Evolutionary conservation across 2,329 filamentous ascomycete genomes (phyloP), one percentile per base, ranked within the genome.

Genomic region (Fusarium dimerum): DNA sequence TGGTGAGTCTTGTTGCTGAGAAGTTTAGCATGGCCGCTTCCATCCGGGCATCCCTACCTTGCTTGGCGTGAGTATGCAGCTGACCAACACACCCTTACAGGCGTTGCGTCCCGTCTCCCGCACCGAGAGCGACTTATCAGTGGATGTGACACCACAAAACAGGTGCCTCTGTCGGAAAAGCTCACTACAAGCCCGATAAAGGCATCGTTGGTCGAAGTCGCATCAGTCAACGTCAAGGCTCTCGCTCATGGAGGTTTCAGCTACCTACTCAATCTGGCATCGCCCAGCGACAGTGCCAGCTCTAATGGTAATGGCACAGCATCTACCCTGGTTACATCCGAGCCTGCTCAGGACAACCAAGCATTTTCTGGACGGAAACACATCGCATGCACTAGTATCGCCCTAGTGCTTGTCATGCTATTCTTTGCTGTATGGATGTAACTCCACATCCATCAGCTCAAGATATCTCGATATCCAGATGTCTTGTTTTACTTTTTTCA

Each of bases 281-380:
- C 79, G 45, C 96, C 88, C 68, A 82, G 92, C 72, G 96, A 96
- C 69, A 80, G 89, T 2, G 84, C 91, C 11, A 91, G 89, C 43
- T 89, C 95, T 64, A 81, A 96, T 53, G 92, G 91, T 59, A 96
- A 96, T 67, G 92, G 96, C 71, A 88, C 94, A 54, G 85, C 96
- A 64, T 88, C 87, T 40, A 77, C 91, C 3, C 96, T 87, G 68
- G 85, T 95, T 74, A 92, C 95, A 72, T 87, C 90, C 45, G 89
- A 79, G 47, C 79, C 82, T 2, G 80, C 74, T 2, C 75, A 78
- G 10, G 76, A 90, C 61, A 86, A 88, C 15, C 83, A 85, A 57
- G 84, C 87, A 3, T 71, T 92, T 1, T 65, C 66, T 6, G 62
- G 57, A 26, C 63, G 67, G 39, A 61, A 61, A 41, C 61, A 62